A percentile compares a stretch with the other conserved stretches of the same genome.
Conservation (phyloP, 176 grass and related monocot species). For the Phyllostachys edulis region DNA sequence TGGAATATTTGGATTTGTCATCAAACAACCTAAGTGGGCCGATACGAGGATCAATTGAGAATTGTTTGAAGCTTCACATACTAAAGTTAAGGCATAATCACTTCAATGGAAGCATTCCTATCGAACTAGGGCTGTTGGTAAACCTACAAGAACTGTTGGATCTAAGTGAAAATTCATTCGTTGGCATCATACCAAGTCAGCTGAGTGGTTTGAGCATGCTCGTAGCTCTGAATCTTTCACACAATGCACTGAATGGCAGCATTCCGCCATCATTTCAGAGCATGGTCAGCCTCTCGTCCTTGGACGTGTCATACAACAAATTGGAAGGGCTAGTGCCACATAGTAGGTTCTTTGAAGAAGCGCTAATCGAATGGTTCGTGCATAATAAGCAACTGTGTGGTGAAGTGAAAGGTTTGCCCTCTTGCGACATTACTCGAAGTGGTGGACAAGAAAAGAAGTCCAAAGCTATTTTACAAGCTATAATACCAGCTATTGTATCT, state of each 20-base stretch:
- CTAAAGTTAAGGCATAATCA: not conserved
- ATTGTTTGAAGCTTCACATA: not conserved
- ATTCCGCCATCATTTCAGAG: not conserved
- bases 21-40: not conserved
- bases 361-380: not conserved
- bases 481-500: not conserved
- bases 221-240: not conserved
- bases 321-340: not conserved
- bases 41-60: not conserved
- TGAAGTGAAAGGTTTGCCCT: not conserved
- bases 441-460: not conserved
- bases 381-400: not conserved
- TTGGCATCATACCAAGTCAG: too few relatives aligned
- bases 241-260: not conserved
- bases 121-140: not conserved
- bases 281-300: not conserved
- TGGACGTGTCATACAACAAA: not conserved
- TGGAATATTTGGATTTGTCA: not conserved
- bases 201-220: not conserved
- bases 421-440: not conserved
- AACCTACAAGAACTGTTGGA: not conserved
- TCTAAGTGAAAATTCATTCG: too few relatives aligned
- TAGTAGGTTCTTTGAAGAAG: not conserved
- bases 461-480: not conserved
- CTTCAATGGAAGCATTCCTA: not conserved